Conservation (phyloP, 2,329 filamentous ascomycete genomes). For the Cyphellophora europaea region DNA sequence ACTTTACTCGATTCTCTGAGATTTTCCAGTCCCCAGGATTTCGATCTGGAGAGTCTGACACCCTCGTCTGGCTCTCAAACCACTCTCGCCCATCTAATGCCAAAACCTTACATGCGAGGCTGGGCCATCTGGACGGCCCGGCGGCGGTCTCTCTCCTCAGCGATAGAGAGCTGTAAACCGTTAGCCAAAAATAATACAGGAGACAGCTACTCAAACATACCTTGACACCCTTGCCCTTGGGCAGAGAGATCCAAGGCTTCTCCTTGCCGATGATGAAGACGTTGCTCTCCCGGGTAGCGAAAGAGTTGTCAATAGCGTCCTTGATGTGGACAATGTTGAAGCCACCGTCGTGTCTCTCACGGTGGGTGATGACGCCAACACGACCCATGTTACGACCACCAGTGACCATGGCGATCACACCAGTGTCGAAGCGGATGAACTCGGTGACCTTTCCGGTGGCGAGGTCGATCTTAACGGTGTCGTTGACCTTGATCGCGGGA, state of each 20-base stretch:
- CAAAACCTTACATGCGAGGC: conserved; percentile 2
- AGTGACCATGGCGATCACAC: conserved; percentile 95
- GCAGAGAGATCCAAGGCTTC: conserved; percentile 98
- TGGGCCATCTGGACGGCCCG: conserved; percentile 48
- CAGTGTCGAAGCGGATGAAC: conserved; percentile 98
- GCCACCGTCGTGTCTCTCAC: conserved; percentile 98
- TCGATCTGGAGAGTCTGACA: too few species aligned
- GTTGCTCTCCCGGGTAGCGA: conserved; percentile 98
- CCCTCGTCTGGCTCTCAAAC: too few species aligned
- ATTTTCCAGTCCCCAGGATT: too few species aligned
- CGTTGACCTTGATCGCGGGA: conserved; percentile 98
- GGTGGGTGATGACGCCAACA: conserved; percentile 99
- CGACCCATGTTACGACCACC: conserved; percentile 99
- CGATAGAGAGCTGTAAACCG: conserved; percentile 69
- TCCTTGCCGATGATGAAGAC: conserved; percentile 98
- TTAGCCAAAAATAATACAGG: conserved; percentile 8
- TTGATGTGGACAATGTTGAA: conserved; percentile 99
- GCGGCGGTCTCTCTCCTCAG: conserved; percentile 97
- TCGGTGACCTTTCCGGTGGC: conserved; percentile 95
- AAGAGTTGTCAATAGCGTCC: conserved; percentile 99
- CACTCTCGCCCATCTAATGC: too few species aligned
- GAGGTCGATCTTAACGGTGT: conserved; percentile 98
- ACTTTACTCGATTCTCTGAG: too few species aligned
- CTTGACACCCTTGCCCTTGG: conserved; percentile 99
- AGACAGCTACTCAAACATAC: conserved; percentile 27